Conservation (phyloP, 2,329 filamentous ascomycete genomes). For the Sarocladium kiliense region DNA sequence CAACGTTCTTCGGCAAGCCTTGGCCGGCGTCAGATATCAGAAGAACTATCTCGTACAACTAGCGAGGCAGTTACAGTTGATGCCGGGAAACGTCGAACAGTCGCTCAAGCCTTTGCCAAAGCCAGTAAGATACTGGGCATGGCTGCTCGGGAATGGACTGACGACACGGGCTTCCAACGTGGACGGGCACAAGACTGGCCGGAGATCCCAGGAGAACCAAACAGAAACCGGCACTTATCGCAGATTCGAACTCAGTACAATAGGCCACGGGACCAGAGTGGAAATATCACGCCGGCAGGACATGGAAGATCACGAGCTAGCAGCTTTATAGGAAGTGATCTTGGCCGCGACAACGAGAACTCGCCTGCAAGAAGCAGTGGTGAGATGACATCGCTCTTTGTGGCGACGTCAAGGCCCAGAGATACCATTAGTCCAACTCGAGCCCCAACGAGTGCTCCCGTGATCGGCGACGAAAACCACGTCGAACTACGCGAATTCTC, state of each 20-base stretch:
- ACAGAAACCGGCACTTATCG: background rate
- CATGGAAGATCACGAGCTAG: background rate
- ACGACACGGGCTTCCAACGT: background rate
- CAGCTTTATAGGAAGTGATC: background rate
- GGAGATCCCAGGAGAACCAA: background rate
- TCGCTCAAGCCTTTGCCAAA: background rate
- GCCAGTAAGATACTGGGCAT: background rate
- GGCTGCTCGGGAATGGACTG: background rate
- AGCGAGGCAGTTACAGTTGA: background rate
- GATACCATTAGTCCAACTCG: background rate
- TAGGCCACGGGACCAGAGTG: background rate
- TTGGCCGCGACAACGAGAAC: background rate
- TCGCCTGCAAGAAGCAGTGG: background rate
- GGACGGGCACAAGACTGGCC: background rate
- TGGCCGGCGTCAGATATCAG: background rate
- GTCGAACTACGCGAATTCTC: background rate
- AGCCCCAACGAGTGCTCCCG: background rate
- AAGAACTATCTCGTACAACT: background rate
- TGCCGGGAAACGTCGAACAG: background rate
- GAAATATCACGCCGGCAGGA: constrained; percentile 1
- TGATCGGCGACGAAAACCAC: background rate
- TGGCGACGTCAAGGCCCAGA: background rate
- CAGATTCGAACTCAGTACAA: constrained; percentile 5
- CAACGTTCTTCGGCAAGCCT: background rate
- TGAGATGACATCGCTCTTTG: background rate